A percentile compares a stretch with the other conserved stretches of the same genome.
Conservation (phyloP, 805 yeast species). For the Yamadazyma tumulicola region DNA sequence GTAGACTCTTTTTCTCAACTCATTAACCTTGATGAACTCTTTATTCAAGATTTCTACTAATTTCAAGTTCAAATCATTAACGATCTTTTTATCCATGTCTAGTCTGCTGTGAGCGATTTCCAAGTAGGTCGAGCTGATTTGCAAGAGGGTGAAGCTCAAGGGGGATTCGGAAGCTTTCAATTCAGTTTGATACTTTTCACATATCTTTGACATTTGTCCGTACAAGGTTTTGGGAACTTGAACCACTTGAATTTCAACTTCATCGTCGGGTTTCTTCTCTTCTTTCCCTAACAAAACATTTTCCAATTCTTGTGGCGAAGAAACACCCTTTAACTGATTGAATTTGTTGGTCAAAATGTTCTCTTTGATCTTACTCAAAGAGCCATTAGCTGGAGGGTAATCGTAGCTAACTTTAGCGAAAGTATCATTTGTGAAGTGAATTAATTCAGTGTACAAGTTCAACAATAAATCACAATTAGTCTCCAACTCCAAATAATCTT, state of each 20-base stretch:
- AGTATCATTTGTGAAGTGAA: constrained; percentile 45
- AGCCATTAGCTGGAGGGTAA: constrained; percentile 64
- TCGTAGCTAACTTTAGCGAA: constrained; percentile 76
- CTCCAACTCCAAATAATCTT: constrained; percentile 67
- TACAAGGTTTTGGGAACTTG: constrained; percentile 67
- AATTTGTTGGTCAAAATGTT: constrained; percentile 54
- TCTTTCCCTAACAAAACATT: constrained; percentile 43
- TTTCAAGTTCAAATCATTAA: constrained; percentile 55
- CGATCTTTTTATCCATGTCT: constrained; percentile 64
- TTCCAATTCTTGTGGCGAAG: constrained; percentile 65
- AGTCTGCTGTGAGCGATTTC: constrained; percentile 66
- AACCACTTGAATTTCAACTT: constrained; percentile 26
- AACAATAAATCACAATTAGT: constrained; percentile 62
- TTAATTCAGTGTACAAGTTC: constrained; percentile 51
- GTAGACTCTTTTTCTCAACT: constrained; percentile 66
- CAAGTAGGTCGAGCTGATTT: constrained; percentile 52
- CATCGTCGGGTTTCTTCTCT: constrained; percentile 11
- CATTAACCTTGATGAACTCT: constrained; percentile 58
- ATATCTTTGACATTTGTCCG: constrained; percentile 62
- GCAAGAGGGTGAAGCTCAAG: constrained; percentile 51
- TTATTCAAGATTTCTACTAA: constrained; percentile 50
- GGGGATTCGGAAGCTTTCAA: constrained; percentile 44
- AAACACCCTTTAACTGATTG: constrained; percentile 58
- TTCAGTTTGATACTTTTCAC: constrained; percentile 45
- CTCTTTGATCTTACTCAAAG: constrained; percentile 55